Evolutionary conservation across 495 filamentous ascomycete species (phyloP).

Genomic region (Astrothelium macrocarpum): DNA sequence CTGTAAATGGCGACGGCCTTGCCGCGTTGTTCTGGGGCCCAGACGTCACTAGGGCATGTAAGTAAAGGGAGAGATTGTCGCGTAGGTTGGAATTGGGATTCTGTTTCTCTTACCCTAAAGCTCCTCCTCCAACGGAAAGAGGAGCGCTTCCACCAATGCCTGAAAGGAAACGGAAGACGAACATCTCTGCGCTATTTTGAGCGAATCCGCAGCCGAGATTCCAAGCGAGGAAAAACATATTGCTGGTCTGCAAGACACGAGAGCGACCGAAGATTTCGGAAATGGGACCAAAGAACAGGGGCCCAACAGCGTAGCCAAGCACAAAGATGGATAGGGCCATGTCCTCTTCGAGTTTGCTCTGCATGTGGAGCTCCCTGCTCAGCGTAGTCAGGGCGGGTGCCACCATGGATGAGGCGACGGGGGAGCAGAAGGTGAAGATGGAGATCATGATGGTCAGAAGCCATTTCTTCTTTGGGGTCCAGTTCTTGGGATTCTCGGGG

Average conservation of each 20-base stretch:
- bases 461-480: constrained; percentile 21
- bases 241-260: constrained; percentile 42
- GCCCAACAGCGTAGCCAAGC: constrained; percentile 32
- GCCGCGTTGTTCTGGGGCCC: constrained; percentile 53
- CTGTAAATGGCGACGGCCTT: constrained; percentile 55
- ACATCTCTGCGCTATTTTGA: constrained; percentile 42
- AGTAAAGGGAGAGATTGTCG: constrained; percentile 32
- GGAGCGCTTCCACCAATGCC: constrained; percentile 46
- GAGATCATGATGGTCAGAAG: constrained; percentile 22
- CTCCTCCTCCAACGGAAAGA: constrained; percentile 40
- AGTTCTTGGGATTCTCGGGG: constrained; percentile 28
- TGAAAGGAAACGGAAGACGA: constrained; percentile 48
- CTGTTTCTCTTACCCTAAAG: constrained; percentile 24
- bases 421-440: constrained; percentile 25
- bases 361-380: constrained; percentile 19
- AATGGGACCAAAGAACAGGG: constrained; percentile 51
- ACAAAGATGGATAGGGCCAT: constrained; percentile 27
- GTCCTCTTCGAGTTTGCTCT: constrained; percentile 11
- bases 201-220: constrained; percentile 48
- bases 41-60: constrained; percentile 57
- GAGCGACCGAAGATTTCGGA: constrained; percentile 57
- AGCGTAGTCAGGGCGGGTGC: constrained; percentile 25
- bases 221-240: constrained; percentile 48
- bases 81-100: background rate
- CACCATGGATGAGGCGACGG: constrained; percentile 27